These are phyloP conservation scores for Leccinum huronense DNA, from an alignment of 1,284 basidiomycete species.

Conservation along the genomic window DNA sequence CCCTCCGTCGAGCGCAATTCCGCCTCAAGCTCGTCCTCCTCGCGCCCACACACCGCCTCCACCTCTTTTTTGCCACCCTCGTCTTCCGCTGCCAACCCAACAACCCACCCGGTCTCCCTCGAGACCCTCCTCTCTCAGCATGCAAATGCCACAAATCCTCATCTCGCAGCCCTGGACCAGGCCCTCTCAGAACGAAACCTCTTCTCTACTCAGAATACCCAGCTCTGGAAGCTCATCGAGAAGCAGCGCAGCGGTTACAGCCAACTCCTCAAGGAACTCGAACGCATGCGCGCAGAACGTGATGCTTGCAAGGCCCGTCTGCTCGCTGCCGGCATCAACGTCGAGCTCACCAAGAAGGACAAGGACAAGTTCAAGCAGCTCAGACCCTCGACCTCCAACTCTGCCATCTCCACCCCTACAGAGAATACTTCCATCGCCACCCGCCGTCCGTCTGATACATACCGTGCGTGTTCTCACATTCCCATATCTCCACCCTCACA, in stretches of 20 bases:
- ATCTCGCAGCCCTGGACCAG: slow-evolving; percentile 67
- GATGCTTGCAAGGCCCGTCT: slow-evolving; percentile 61
- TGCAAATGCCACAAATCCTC: slow-evolving; percentile 51
- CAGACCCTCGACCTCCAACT: slow-evolving; percentile 28
- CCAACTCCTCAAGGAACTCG: slow-evolving; percentile 74
- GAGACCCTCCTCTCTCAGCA: slow-evolving; percentile 58
- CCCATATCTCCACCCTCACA: slow-evolving; percentile 14
- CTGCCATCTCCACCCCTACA: slow-evolving; percentile 34
- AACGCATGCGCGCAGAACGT: slow-evolving; percentile 78
- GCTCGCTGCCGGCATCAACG: slow-evolving; percentile 37
- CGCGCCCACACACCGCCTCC: slow-evolving; percentile 24
- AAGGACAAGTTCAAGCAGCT: slow-evolving; percentile 33
- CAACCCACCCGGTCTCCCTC: slow-evolving; percentile 46
- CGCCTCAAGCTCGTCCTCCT: slow-evolving; percentile 27
- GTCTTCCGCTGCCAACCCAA: slow-evolving; percentile 28
- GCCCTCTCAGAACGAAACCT: slow-evolving; percentile 75
- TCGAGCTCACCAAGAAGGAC: slow-evolving; percentile 32
- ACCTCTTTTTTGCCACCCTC: slow-evolving; percentile 32
- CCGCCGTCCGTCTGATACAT: background rate
- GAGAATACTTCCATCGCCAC: background rate
- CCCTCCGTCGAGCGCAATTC: slow-evolving; percentile 28
- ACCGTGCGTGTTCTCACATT: slow-evolving; percentile 27
- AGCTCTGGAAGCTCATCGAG: slow-evolving; percentile 91
- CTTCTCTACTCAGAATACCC: slow-evolving; percentile 78
- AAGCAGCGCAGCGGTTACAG: slow-evolving; percentile 75